These are phyloP conservation scores for Polygonum aviculare DNA, from an alignment of 148 eudicot genomes.

Conservation along the genomic window DNA sequence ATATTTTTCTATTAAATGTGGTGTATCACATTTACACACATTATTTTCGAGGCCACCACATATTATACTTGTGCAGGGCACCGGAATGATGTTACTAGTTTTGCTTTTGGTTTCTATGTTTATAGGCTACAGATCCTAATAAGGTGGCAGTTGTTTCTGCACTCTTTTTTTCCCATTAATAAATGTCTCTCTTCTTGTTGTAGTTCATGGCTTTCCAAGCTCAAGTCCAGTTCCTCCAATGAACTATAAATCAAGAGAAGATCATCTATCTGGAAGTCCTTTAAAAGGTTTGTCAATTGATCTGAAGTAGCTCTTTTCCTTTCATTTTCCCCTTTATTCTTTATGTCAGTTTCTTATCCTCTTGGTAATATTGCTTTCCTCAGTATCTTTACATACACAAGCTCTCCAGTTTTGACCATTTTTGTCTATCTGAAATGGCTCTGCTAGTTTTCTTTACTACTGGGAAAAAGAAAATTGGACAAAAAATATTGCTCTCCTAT, in stretches of 20 bases:
- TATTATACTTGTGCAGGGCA: neutral
- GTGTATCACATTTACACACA: neutral
- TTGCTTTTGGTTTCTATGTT: neutral
- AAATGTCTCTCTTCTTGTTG: constrained; percentile 18
- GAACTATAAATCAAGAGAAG: constrained; percentile 76
- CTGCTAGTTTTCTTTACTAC: neutral
- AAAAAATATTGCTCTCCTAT: neutral
- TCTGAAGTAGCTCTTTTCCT: neutral
- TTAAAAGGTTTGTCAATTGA: constrained; percentile 50
- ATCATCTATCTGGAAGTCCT: constrained; percentile 83
- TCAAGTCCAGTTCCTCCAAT: constrained; percentile 73
- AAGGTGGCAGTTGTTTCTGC: neutral
- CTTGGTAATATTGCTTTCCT: neutral
- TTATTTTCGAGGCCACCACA: neutral
- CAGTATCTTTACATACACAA: neutral
- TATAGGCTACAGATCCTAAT: neutral
- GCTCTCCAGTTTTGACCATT: neutral
- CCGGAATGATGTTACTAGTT: neutral
- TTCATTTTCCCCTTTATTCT: neutral
- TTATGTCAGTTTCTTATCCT: neutral
- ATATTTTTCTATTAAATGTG: neutral
- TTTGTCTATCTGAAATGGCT: neutral
- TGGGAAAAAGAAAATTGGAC: neutral
- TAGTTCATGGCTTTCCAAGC: constrained; percentile 59
- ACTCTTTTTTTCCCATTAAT: neutral